phyloP scores from a whole-genome alignment of 2,329 filamentous ascomycete genomes.

The Fonsecaea pugnacius region DNA sequence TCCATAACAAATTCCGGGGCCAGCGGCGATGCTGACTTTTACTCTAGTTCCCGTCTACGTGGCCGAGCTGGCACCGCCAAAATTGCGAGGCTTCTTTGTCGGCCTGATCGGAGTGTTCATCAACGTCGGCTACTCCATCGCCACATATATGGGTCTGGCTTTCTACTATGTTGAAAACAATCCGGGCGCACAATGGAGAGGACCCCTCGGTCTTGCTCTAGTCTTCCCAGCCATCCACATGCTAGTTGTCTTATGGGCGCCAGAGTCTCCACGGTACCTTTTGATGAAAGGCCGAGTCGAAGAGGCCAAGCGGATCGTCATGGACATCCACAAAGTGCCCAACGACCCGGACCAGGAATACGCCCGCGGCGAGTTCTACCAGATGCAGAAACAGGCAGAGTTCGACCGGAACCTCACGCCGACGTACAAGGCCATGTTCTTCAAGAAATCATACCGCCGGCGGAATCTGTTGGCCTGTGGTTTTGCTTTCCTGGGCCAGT shows the following conservation, averaged over 20 bases:
- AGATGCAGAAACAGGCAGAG: conserved; percentile 28
- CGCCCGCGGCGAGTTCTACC: conserved; percentile 26
- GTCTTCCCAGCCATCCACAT: conserved; percentile 1
- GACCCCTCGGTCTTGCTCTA: conserved; percentile 3
- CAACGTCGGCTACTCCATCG: conserved; percentile 13
- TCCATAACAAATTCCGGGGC: neutral
- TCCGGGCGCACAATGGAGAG: conserved; percentile 7
- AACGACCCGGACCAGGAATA: conserved; percentile 18
- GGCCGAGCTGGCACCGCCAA: conserved; percentile 18
- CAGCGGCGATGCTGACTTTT: neutral
- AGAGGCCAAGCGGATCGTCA: conserved; percentile 34
- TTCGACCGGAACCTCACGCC: conserved; percentile 21
- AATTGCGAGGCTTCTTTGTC: conserved; percentile 17
- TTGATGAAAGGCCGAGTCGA: conserved; percentile 36
- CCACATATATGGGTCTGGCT: conserved; percentile 18
- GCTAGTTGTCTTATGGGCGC: conserved; percentile 32
- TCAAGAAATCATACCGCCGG: conserved; percentile 23
- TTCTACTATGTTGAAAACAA: conserved; percentile 12
- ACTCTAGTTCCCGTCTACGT: neutral
- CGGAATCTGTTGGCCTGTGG: conserved; percentile 11
- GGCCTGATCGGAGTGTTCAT: conserved; percentile 7
- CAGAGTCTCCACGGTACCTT: conserved; percentile 39
- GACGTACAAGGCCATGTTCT: conserved; percentile 18
- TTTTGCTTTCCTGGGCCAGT: conserved; percentile 21
- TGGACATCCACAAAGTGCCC: conserved; percentile 25